phyloP scores from a whole-genome alignment of 2,329 filamentous ascomycete species.

The Thermothelomyces thermophilus region DNA sequence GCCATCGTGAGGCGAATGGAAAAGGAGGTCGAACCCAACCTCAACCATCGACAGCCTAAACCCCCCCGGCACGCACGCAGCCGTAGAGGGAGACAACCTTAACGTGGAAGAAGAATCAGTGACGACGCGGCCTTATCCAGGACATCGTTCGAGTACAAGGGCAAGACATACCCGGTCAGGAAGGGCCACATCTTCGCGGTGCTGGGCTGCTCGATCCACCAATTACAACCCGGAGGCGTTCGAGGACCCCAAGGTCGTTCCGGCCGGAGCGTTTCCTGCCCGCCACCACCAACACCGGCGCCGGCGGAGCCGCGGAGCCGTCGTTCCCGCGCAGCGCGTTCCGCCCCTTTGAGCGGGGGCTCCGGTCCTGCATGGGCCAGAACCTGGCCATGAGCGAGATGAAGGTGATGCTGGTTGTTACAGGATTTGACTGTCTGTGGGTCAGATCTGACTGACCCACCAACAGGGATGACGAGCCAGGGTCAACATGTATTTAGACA shows the following conservation, averaged over 20 bases:
- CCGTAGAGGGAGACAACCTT: too few species aligned
- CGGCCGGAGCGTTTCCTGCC: slow-evolving; percentile 1
- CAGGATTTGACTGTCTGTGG: too few species aligned
- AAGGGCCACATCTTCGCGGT: not conserved
- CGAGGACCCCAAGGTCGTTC: not conserved
- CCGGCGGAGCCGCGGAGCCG: not conserved
- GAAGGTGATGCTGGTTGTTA: not conserved
- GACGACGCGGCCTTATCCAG: too few species aligned
- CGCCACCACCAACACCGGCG: too few species aligned
- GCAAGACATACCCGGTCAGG: not conserved
- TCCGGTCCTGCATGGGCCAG: slow-evolving; percentile 1
- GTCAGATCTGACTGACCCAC: too few species aligned
- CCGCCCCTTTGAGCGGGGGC: not conserved
- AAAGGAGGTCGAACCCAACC: not conserved
- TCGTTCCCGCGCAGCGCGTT: not conserved
- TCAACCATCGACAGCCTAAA: too few species aligned
- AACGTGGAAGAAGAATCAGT: too few species aligned
- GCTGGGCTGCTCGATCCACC: not conserved
- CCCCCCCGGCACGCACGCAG: too few species aligned
- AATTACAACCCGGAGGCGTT: not conserved
- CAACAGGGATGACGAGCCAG: too few species aligned
- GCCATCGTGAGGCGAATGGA: not conserved
- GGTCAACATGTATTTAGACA: too few species aligned
- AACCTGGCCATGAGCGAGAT: slow-evolving; percentile 1
- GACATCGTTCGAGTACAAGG: not conserved